Base-by-base conservation (phyloP, 1,139 yeast species). In the Pichia inconspicua region DNA sequence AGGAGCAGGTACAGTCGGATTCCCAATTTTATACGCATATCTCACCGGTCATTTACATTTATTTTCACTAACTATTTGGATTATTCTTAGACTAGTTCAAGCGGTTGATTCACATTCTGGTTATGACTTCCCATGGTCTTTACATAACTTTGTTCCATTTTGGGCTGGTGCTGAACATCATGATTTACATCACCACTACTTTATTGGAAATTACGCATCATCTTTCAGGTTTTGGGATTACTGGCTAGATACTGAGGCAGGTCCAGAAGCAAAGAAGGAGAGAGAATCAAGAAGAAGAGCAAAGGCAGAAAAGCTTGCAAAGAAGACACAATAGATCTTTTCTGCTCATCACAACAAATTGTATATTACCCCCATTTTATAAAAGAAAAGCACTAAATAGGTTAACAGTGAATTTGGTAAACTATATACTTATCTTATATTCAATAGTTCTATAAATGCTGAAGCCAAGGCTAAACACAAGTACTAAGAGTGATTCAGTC, bases 121-220 rank as follows among this genome's bases (percentile, higher is more conserved):
- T 51, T 92, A 92, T 68, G 97, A 92, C 59, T 92, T 92, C 77
- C 97, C 97, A 44, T 87, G 96, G 95, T 88, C 96, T 3, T 75
- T 92, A 62, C 89, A 88, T 69, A 82, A 89, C 60, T 81, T 89
- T 67, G 62, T 92, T 47, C 97, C 97, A 44, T 80, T 92, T 71
- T 92, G 98, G 97, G 96, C 97, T 17, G 98, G 98, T 50, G 97
- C 97, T 27, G 97, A 88, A 62, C 98, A 92, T 67, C 98, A 92
- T 65, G 98, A 92, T 65, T 84, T 86, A 61, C 97, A 92, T 66
- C 98, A 92, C 66, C 96, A 87, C 64, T 88, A 83, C 68, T 92
- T 90, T 67, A 65, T 65, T 43, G 97, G 97, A 50, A 89, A 89
- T 69, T 92, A 89, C 66, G 95, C 97, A 34, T 84, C 95, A 47